Conservation (phyloP, 2,329 filamentous ascomycete genomes). For the Coniochaeta ligniaria region DNA sequence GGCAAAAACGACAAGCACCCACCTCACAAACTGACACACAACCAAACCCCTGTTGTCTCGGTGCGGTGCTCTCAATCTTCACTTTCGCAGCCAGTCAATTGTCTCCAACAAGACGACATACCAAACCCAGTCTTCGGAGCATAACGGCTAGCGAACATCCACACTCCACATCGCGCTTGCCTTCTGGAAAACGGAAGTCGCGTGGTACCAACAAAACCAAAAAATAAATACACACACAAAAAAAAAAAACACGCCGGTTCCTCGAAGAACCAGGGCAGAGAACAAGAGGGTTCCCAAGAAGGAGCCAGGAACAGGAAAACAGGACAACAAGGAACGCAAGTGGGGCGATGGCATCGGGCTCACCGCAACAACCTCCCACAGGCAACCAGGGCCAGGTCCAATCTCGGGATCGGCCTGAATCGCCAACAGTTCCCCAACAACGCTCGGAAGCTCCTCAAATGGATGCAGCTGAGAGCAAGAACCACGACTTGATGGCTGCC, state of each 20-base stretch:
- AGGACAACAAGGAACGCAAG: neutral
- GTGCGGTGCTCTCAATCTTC: neutral
- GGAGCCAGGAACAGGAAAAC: neutral
- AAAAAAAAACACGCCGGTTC: neutral
- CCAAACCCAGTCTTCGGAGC: neutral
- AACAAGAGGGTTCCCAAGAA: neutral
- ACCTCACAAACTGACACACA: neutral
- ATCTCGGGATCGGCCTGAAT: neutral
- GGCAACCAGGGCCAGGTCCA: neutral
- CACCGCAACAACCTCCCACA: neutral
- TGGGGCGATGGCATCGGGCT: neutral
- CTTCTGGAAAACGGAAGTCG: neutral
- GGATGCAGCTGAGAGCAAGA: neutral
- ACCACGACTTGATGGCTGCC: constrained; percentile 1
- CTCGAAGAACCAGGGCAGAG: constrained; percentile 1
- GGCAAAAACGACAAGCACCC: neutral
- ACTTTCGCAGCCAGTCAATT: neutral
- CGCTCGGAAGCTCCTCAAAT: neutral
- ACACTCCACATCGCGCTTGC: neutral
- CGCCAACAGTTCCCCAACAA: constrained; percentile 1
- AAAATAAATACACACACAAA: neutral
- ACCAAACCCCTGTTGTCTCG: neutral
- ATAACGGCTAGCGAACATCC: neutral
- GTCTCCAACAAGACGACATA: neutral
- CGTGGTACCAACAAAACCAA: neutral